phyloP scores from a whole-genome alignment of 176 grass and related monocot genomes.

The Eleusine indica region DNA sequence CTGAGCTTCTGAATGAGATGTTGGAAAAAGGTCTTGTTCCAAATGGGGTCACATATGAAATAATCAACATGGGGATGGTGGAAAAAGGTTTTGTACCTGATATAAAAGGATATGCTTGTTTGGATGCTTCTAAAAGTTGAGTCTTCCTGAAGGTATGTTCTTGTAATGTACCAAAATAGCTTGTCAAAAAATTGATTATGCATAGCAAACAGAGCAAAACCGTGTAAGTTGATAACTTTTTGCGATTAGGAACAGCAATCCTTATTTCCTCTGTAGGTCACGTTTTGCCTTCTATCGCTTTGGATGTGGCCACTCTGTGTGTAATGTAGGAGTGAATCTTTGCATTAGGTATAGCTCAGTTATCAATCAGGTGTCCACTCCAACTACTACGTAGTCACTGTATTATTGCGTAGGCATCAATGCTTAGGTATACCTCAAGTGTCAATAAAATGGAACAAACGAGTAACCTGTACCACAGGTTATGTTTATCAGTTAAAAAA shows the following conservation, averaged over 20 bases:
- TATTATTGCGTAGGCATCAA: constrained; percentile 1
- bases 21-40: constrained; percentile 82
- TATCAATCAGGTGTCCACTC: neutral
- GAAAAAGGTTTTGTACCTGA: constrained; percentile 85
- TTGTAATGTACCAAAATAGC: constrained; percentile 14
- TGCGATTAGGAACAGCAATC: neutral
- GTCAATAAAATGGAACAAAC: neutral
- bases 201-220: constrained; percentile 12
- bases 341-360: constrained; percentile 17
- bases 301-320: neutral
- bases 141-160: constrained; percentile 43
- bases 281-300: constrained; percentile 6
- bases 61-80: constrained; percentile 80
- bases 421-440: neutral
- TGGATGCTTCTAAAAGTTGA: constrained; percentile 38
- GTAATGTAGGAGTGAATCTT: neutral
- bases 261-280: neutral
- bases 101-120: constrained; percentile 55
- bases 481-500: neutral
- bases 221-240: constrained; percentile 19
- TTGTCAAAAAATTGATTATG: constrained; percentile 11
- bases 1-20: constrained; percentile 86
- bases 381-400: neutral
- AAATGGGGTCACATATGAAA: constrained; percentile 73
- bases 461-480: constrained; percentile 11